A percentile compares a stretch with the other conserved stretches of the same genome.
Evolutionary conservation across 768 basidiomycete species (phyloP).

Genomic region (Xerocomellus dryophilus): DNA sequence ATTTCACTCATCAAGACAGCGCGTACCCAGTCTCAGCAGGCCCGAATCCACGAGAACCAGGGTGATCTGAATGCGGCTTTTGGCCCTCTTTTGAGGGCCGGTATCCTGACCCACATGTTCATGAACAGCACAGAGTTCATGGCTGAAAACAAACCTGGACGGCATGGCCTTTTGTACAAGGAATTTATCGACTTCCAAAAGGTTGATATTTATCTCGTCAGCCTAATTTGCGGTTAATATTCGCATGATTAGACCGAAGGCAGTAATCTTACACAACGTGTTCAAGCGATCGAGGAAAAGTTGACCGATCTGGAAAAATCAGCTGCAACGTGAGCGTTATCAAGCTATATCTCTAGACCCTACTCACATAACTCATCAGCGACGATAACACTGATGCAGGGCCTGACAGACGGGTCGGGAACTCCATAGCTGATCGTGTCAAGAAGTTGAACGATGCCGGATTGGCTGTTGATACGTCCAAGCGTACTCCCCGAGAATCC

Average conservation of each 20-base stretch:
- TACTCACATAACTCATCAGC: constrained; percentile 17
- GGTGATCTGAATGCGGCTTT: constrained; percentile 65
- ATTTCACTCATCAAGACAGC: constrained; percentile 61
- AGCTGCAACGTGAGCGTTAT: constrained; percentile 27
- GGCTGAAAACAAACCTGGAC: constrained; percentile 45
- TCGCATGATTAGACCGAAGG: constrained; percentile 36
- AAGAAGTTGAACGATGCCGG: constrained; percentile 72
- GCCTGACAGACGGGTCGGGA: constrained; percentile 48
- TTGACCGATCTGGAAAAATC: constrained; percentile 46
- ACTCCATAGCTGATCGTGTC: constrained; percentile 79
- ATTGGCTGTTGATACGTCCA: constrained; percentile 53
- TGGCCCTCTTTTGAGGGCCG: constrained; percentile 58
- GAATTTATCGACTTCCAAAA: constrained; percentile 64
- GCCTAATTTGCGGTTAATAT: constrained; percentile 9
- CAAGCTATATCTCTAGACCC: constrained; percentile 1
- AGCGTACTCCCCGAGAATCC: constrained; percentile 56
- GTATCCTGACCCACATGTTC: constrained; percentile 52
- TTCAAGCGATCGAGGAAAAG: constrained; percentile 44
- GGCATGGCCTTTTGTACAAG: constrained; percentile 54
- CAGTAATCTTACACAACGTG: constrained; percentile 37
- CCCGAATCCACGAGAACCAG: constrained; percentile 48
- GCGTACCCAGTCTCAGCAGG: constrained; percentile 51
- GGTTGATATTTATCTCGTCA: constrained; percentile 40
- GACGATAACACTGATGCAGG: constrained; percentile 26
- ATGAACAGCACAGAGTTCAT: constrained; percentile 60